These are phyloP conservation scores for Grigorovia yakushimaensis DNA, from an alignment of 805 yeast species.

Conservation along the genomic window DNA sequence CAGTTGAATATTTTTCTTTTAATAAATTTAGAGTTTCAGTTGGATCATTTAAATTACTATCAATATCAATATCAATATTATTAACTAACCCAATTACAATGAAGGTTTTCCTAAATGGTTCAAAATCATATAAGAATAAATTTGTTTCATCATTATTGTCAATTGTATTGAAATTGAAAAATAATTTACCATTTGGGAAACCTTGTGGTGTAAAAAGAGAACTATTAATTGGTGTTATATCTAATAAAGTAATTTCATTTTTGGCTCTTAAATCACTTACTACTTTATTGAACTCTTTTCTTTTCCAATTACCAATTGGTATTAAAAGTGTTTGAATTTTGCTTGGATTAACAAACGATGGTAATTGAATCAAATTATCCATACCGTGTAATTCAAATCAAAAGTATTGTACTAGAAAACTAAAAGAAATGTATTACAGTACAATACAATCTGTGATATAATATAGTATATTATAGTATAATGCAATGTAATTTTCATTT, in stretches of 20 bases:
- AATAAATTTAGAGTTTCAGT: conserved; percentile 32
- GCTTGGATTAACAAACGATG: conserved; percentile 47
- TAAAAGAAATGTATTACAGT: too few species aligned
- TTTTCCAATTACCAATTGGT: conserved; percentile 47
- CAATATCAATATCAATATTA: conserved; percentile 5
- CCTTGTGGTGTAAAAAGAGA: conserved; percentile 71
- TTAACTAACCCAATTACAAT: conserved; percentile 43
- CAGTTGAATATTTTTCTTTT: conserved; percentile 21
- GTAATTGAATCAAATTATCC: conserved; percentile 10
- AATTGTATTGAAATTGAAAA: conserved; percentile 44
- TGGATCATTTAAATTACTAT: conserved; percentile 8
- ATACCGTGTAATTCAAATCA: background rate
- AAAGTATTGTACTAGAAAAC: background rate
- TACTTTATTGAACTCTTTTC: conserved; percentile 32
- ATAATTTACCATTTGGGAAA: conserved; percentile 67
- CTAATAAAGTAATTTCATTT: conserved; percentile 61
- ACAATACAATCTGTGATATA: too few species aligned
- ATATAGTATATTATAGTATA: too few species aligned
- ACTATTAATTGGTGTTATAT: conserved; percentile 57
- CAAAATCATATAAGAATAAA: conserved; percentile 72
- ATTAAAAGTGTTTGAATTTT: conserved; percentile 56
- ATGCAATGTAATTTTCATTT: too few species aligned
- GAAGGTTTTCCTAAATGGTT: conserved; percentile 76
- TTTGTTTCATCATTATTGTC: conserved; percentile 41
- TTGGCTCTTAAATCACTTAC: conserved; percentile 37